Evolutionary conservation across 495 filamentous ascomycete genomes (phyloP).

Genomic region (Penicillium turbatum): DNA sequence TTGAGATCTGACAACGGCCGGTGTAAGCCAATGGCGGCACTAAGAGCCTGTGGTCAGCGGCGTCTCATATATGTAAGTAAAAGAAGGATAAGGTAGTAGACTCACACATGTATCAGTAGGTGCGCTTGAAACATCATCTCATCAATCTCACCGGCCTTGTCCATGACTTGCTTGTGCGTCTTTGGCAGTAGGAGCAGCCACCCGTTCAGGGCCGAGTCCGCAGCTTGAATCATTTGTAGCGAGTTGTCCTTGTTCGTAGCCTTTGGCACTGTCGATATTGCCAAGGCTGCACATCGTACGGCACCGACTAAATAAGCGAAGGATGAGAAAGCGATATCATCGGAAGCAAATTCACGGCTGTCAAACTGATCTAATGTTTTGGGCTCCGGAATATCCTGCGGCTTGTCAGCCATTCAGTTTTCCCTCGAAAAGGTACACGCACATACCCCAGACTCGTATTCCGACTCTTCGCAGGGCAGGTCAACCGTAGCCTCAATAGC

Average conservation of each 20-base stretch:
- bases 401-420: background rate
- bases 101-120: conserved; percentile 31
- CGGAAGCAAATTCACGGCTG: conserved; percentile 57
- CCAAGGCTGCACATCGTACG: conserved; percentile 28
- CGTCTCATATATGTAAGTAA: too few species aligned
- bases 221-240: conserved; percentile 22
- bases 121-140: conserved; percentile 39
- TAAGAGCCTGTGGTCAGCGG: too few species aligned
- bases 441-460: conserved; percentile 62
- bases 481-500: conserved; percentile 54
- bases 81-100: too few species aligned
- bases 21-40: conserved; percentile 20
- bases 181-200: conserved; percentile 29
- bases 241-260: conserved; percentile 22
- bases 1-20: conserved; percentile 32
- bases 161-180: conserved; percentile 28
- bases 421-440: too few species aligned
- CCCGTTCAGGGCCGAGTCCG: conserved; percentile 24
- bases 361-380: conserved; percentile 67
- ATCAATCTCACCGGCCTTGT: conserved; percentile 26
- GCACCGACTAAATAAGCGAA: conserved; percentile 68
- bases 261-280: conserved; percentile 23
- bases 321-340: conserved; percentile 67
- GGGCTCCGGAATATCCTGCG: conserved; percentile 57
- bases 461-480: conserved; percentile 74